Evolutionary conservation across 768 basidiomycete species (phyloP), one percentile per base, ranked within the genome.

Genomic region (Butyriboletus loyo): DNA sequence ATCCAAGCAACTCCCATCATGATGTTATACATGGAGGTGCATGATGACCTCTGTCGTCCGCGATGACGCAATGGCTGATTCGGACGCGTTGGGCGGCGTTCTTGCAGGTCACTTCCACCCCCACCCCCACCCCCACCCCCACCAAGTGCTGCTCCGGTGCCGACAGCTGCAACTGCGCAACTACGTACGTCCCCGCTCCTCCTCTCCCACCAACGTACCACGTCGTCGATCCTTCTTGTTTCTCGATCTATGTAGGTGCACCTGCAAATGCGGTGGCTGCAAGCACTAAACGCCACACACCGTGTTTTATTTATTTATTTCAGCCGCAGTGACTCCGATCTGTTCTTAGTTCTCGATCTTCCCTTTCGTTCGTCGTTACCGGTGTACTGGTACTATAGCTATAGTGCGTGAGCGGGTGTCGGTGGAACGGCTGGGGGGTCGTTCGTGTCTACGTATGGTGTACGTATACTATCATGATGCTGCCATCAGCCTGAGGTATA

Each of bases 1-100:
- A 32, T 22, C 14, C 28, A 13, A 60, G 15, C 24, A 52, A 36
- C 35, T 31, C 24, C 45, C 38, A 54, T n/a, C 25, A 25, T 37
- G 25, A 17, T 37, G 0, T n/a, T 15, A 47, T 2, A 53, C 39
- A 64, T 63, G 62, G 62, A 63, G 43, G 62, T 64, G 46, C 49
- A 58, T 44, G n/a, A 24, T n/a, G 21, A 0, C 8, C 17, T 32
- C 2, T 9, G 37, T 19, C 34, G 14, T 31, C n/a, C n/a, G n/a
- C 9, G 32, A 31, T 2, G 30, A 42, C 24, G 6, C 5, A 38
- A 22, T 35, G 32, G 27, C 40, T 58, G 46, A 50, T 41, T n/a
- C n/a, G 22, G 7, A 28, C 15, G 17, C 10, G 15, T 24, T 14
- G 11, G 17, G 19, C n/a, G 28, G 8, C 8, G 10, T 9, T 35